These are phyloP conservation scores for Haplosporangium sp. DNA, from an alignment of 371 early-diverging fungal genomes.

Conservation along the genomic window DNA sequence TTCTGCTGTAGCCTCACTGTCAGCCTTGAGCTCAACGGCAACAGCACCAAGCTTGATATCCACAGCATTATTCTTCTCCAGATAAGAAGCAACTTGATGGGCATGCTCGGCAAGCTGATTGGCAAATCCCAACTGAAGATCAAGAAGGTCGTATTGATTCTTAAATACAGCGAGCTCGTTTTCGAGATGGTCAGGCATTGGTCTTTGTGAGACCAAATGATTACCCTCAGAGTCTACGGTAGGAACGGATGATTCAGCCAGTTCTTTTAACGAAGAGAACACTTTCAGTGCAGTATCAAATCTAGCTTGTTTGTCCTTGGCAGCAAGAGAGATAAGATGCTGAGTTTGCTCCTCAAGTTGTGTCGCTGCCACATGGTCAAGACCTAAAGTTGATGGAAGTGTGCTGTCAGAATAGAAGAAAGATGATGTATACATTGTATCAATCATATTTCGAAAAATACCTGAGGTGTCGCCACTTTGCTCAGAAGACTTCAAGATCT, in stretches of 20 bases:
- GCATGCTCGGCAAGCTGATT: conserved; percentile 33
- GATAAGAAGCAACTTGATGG: conserved; percentile 22
- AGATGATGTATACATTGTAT: not conserved
- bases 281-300: conserved; percentile 21
- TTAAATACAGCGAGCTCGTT: conserved; percentile 30
- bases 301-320: conserved; percentile 19
- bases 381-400: conserved; percentile 10
- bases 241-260: conserved; percentile 1
- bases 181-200: conserved; percentile 20
- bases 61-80: conserved; percentile 23
- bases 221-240: not conserved
- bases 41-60: conserved; percentile 23
- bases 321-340: conserved; percentile 27
- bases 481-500: conserved; percentile 24
- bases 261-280: conserved; percentile 15
- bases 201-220: not conserved
- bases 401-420: not conserved
- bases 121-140: conserved; percentile 24
- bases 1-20: conserved; percentile 27
- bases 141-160: conserved; percentile 27
- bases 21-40: conserved; percentile 29
- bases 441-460: not conserved
- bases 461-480: conserved; percentile 37
- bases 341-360: conserved; percentile 31
- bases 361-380: conserved; percentile 23